phyloP scores from a whole-genome alignment of 2,329 filamentous ascomycete genomes.

The Delphinella strobiligena region DNA sequence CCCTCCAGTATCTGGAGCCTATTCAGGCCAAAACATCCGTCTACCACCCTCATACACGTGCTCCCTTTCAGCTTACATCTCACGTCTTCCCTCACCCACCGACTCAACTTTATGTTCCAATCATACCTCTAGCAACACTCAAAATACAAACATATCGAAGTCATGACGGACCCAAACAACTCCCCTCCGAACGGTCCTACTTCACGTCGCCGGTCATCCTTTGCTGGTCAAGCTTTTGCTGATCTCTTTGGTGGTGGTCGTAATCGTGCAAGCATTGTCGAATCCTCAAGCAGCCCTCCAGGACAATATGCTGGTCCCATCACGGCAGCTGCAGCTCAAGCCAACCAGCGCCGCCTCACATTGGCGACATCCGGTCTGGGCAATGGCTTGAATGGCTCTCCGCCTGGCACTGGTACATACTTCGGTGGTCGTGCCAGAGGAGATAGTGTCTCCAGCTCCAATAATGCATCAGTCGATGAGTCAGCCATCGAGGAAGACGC shows the following conservation, averaged over 20 bases:
- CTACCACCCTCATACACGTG: not conserved
- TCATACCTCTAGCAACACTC: not conserved
- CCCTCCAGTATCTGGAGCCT: not conserved
- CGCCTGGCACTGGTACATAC: slow-evolving; percentile 25
- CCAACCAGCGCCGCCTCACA: slow-evolving; percentile 37
- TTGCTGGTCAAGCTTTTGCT: slow-evolving; percentile 37
- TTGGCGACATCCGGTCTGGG: slow-evolving; percentile 37
- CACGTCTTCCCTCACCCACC: not conserved
- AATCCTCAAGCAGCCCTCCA: slow-evolving; percentile 12
- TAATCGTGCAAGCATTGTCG: slow-evolving; percentile 19
- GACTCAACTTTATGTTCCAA: not conserved
- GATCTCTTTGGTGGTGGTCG: slow-evolving; percentile 28
- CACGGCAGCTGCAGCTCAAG: slow-evolving; percentile 35
- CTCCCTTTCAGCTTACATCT: not conserved
- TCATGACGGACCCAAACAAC: slow-evolving; percentile 27
- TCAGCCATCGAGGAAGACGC: slow-evolving; percentile 43
- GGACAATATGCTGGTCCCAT: slow-evolving; percentile 28
- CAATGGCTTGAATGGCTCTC: slow-evolving; percentile 29
- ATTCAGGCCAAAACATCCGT: not conserved
- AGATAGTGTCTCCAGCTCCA: slow-evolving; percentile 31
- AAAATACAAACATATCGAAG: not conserved
- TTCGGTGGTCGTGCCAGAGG: slow-evolving; percentile 23
- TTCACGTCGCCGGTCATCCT: slow-evolving; percentile 32
- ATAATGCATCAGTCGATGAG: slow-evolving; percentile 33
- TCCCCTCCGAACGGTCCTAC: slow-evolving; percentile 24